Percentiles rank a stretch among this genome's conserved stretches.
Conservation (phyloP, 257 asterid species). For the Rehmannia glutinosa region DNA sequence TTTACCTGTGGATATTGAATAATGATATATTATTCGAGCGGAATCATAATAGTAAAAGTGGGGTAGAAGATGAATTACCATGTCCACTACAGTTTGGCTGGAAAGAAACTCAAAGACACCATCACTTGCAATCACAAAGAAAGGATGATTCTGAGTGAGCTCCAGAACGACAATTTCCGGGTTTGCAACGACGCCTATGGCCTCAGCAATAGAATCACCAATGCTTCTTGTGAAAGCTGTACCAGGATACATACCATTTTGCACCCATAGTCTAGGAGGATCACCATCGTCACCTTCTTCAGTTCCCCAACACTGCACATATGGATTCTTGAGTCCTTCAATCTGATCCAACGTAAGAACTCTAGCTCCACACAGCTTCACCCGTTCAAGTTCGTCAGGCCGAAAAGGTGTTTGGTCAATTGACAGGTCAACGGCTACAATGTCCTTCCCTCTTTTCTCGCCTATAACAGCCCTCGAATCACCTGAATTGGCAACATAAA, state of each 20-base stretch:
- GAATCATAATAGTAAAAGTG: neutral
- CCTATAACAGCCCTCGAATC: slow-evolving; percentile 93
- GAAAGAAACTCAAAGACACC: slow-evolving; percentile 96
- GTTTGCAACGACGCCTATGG: slow-evolving; percentile 86
- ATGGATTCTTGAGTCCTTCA: slow-evolving; percentile 84
- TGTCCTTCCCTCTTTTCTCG: slow-evolving; percentile 62
- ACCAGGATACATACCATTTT: slow-evolving; percentile 98
- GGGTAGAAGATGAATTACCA: slow-evolving; percentile 46
- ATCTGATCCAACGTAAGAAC: slow-evolving; percentile 97
- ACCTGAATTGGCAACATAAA: slow-evolving; percentile 84
- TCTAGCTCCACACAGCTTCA: slow-evolving; percentile 91
- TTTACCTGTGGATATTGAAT: neutral
- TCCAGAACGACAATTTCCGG: slow-evolving; percentile 89
- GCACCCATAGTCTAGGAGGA: slow-evolving; percentile 98
- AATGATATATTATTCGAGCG: slow-evolving; percentile 3
- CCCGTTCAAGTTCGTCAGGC: slow-evolving; percentile 81
- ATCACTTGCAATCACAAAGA: slow-evolving; percentile 92
- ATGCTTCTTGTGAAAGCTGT: slow-evolving; percentile 96
- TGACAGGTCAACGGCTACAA: slow-evolving; percentile 84
- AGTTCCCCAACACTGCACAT: slow-evolving; percentile 90
- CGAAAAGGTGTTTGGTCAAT: slow-evolving; percentile 92
- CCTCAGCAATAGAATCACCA: slow-evolving; percentile 95
- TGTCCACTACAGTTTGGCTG: slow-evolving; percentile 93
- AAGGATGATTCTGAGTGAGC: slow-evolving; percentile 70
- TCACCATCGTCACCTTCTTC: slow-evolving; percentile 98